These are phyloP conservation scores for Aspergillus cavernicola DNA, from an alignment of 495 filamentous ascomycete species.

Conservation along the genomic window DNA sequence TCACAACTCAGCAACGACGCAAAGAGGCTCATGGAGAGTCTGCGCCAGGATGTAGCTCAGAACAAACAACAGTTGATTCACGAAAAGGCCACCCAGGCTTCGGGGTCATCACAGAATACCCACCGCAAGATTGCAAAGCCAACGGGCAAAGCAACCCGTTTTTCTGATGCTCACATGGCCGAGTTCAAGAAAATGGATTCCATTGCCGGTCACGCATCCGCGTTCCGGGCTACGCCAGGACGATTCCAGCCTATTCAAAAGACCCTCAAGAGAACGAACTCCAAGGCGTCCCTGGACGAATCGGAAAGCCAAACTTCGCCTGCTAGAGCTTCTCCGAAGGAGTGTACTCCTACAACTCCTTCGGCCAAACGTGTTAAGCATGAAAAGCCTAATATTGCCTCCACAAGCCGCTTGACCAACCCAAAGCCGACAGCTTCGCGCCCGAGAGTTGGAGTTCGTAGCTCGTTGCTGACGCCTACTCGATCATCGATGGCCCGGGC, in stretches of 20 bases:
- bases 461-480: slow-evolving; percentile 70
- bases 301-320: slow-evolving; percentile 34
- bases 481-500: slow-evolving; percentile 68
- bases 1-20: slow-evolving; percentile 69
- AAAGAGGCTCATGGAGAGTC: slow-evolving; percentile 70
- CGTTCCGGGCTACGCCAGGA: slow-evolving; percentile 62
- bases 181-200: slow-evolving; percentile 97
- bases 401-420: slow-evolving; percentile 38
- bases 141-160: slow-evolving; percentile 72
- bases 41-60: slow-evolving; percentile 63
- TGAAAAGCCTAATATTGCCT: slow-evolving; percentile 53
- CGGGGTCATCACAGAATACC: slow-evolving; percentile 30
- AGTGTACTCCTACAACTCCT: slow-evolving; percentile 27
- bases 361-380: slow-evolving; percentile 64
- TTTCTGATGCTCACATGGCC: slow-evolving; percentile 76
- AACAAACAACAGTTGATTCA: slow-evolving; percentile 63
- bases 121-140: slow-evolving; percentile 72
- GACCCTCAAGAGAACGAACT: slow-evolving; percentile 69
- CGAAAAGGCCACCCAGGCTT: slow-evolving; percentile 45
- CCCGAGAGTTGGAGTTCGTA: slow-evolving; percentile 30
- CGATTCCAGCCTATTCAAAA: slow-evolving; percentile 51
- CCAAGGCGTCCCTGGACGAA: slow-evolving; percentile 69
- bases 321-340: slow-evolving; percentile 37
- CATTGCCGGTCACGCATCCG: slow-evolving; percentile 78
- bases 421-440: slow-evolving; percentile 47